Percentiles rank a stretch among this genome's conserved stretches.
These are phyloP conservation scores for Salix udensis DNA, from an alignment of 345 rosid genomes.

Conservation along the genomic window DNA sequence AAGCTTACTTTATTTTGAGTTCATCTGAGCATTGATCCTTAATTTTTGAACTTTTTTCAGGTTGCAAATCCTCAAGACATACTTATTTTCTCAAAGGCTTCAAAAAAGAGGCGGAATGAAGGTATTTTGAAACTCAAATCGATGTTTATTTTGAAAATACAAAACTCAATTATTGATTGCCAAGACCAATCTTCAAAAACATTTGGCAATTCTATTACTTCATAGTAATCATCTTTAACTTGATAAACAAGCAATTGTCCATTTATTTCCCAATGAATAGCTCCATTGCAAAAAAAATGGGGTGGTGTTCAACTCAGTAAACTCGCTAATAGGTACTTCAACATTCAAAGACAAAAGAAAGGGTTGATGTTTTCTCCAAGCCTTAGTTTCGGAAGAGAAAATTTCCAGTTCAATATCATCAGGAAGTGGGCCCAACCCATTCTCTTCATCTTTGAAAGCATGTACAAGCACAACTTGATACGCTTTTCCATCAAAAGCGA, in stretches of 20 bases:
- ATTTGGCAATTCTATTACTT: constrained; percentile 13
- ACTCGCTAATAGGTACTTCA: neutral
- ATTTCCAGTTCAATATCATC: constrained; percentile 2
- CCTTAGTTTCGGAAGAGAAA: constrained; percentile 20
- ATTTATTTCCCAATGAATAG: constrained; percentile 19
- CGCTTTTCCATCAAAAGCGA: constrained; percentile 5
- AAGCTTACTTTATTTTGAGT: constrained; percentile 6
- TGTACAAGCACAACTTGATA: constrained; percentile 16
- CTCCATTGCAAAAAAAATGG: constrained; percentile 13
- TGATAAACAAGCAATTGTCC: constrained; percentile 13
- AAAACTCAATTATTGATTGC: neutral
- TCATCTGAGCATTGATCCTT: neutral
- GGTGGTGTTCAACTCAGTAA: neutral
- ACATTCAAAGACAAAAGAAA: neutral
- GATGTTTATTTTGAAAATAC: neutral
- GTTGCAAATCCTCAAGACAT: constrained; percentile 99
- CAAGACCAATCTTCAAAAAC: neutral
- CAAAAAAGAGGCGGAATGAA: constrained; percentile 54
- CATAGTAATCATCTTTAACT: constrained; percentile 1
- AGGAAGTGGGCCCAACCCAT: neutral
- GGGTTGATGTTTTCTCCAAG: constrained; percentile 6
- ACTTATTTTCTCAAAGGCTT: constrained; percentile 88
- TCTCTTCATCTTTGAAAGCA: neutral
- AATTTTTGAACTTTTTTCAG: constrained; percentile 32
- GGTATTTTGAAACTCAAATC: constrained; percentile 33